phyloP scores from a whole-genome alignment of 116 monocot species.

The Dioscorea cayenensis region DNA sequence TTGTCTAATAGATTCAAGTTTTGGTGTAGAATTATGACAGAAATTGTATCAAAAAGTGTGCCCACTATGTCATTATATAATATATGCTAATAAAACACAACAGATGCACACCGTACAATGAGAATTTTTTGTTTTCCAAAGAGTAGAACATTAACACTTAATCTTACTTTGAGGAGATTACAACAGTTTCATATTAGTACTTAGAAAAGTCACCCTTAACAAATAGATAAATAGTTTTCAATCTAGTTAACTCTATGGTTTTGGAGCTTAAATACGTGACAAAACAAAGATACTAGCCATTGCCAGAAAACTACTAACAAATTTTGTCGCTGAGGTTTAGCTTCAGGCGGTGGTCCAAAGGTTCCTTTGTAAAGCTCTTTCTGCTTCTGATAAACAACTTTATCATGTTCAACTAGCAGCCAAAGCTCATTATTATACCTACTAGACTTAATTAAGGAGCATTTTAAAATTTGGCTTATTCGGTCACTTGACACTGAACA shows the following conservation, averaged over 20 bases:
- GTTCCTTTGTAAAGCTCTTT: conserved; percentile 94
- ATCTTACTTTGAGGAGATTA: background rate
- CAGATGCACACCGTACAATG: background rate
- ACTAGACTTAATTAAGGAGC: background rate
- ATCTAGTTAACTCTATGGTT: conserved; percentile 45
- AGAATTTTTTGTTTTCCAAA: background rate
- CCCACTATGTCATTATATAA: no score
- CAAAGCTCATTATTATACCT: conserved; percentile 32
- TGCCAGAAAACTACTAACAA: conserved; percentile 47
- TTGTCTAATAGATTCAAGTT: conserved; percentile 59
- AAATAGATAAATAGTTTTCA: background rate
- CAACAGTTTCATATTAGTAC: background rate
- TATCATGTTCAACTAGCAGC: conserved; percentile 71
- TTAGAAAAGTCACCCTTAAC: no score
- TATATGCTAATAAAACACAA: no score
- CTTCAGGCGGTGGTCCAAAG: conserved; percentile 74
- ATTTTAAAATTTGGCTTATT: background rate
- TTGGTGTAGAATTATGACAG: no score
- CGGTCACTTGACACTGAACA: background rate
- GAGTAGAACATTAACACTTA: background rate
- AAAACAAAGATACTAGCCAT: conserved; percentile 50
- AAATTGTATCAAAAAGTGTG: no score
- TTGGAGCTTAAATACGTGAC: conserved; percentile 35
- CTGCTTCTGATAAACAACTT: conserved; percentile 87
- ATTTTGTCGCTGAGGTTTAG: conserved; percentile 31